Conservation (phyloP, 2,329 filamentous ascomycete genomes). For the Nigrospora sphaerica region DNA sequence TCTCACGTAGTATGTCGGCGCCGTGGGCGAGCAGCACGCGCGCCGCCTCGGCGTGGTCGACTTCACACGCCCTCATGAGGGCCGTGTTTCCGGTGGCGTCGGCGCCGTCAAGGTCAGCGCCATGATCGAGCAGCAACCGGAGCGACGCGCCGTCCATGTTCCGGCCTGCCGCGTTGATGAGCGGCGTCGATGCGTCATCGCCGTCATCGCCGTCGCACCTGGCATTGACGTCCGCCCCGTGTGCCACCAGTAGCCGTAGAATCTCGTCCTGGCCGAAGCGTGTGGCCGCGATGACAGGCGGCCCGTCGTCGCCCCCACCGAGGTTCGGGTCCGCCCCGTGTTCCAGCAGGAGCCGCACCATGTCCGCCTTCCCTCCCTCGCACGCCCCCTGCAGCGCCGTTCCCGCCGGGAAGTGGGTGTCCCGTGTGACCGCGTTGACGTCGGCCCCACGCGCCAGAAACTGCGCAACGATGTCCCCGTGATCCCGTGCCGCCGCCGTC, state of each 20-base stretch:
- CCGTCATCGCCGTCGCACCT: constrained; percentile 16
- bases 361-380: constrained; percentile 24
- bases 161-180: constrained; percentile 26
- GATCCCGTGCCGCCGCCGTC: constrained; percentile 25
- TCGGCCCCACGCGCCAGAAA: constrained; percentile 26
- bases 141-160: not conserved
- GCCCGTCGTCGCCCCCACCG: constrained; percentile 23
- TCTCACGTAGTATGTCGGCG: not conserved
- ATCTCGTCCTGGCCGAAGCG: constrained; percentile 25
- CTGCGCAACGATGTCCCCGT: constrained; percentile 24
- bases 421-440: constrained; percentile 22
- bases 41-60: not conserved
- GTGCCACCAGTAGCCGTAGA: constrained; percentile 24
- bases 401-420: constrained; percentile 20
- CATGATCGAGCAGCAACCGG: not conserved
- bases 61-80: not conserved
- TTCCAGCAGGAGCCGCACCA: constrained; percentile 27
- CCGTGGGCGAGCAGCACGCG: not conserved
- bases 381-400: constrained; percentile 33
- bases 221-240: constrained; percentile 27
- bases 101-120: not conserved
- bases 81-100: not conserved
- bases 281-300: constrained; percentile 29
- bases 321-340: constrained; percentile 28
- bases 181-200: constrained; percentile 23